Evolutionary conservation across 2,329 filamentous ascomycete genomes (phyloP).

Genomic region (Juglanconis sp.): DNA sequence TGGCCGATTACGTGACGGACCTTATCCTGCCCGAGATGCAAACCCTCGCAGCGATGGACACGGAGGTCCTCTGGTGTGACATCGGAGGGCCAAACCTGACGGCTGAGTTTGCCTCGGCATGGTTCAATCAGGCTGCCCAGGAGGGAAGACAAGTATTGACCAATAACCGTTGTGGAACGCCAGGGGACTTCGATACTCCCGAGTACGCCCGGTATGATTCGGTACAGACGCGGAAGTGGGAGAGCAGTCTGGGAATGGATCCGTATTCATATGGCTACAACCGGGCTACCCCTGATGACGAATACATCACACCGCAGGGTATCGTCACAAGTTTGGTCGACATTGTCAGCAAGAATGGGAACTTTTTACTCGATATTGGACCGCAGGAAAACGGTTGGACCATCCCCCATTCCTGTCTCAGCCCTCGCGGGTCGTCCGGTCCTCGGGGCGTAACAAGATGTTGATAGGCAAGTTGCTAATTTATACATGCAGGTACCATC

Average conservation of each 20-base stretch:
- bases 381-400: conserved; percentile 19
- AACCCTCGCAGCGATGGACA: conserved; percentile 37
- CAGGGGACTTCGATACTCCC: conserved; percentile 20
- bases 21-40: conserved; percentile 42
- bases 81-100: conserved; percentile 42
- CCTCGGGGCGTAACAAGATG: not conserved
- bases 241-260: conserved; percentile 21
- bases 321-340: conserved; percentile 26
- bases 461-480: not conserved
- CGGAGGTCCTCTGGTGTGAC: conserved; percentile 47
- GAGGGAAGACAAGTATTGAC: conserved; percentile 13
- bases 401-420: too few species aligned
- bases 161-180: conserved; percentile 18
- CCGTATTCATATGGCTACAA: conserved; percentile 22
- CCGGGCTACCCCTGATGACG: conserved; percentile 16
- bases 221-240: conserved; percentile 20
- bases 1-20: conserved; percentile 38
- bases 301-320: conserved; percentile 22
- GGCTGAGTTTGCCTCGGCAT: conserved; percentile 37
- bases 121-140: conserved; percentile 37
- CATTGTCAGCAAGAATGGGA: conserved; percentile 29
- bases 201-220: conserved; percentile 20
- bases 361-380: conserved; percentile 28
- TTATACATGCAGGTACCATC: not conserved
- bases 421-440: too few species aligned